Percentiles rank a stretch among this genome's conserved stretches.
These are phyloP conservation scores for Ascochyta rabiei DNA, from an alignment of 2,329 filamentous ascomycete genomes.

Conservation along the genomic window DNA sequence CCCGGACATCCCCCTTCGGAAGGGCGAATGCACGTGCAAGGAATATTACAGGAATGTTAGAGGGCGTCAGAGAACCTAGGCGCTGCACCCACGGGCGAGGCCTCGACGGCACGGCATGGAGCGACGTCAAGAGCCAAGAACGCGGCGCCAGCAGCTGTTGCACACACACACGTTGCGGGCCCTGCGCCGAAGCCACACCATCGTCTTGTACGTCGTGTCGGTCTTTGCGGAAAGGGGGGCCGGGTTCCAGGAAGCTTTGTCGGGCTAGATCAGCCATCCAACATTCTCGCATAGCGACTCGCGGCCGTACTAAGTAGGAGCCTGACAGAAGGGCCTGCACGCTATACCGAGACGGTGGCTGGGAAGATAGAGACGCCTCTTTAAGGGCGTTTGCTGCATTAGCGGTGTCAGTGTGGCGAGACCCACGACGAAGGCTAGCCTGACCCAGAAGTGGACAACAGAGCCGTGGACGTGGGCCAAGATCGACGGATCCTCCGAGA, in stretches of 20 bases:
- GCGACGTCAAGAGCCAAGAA: neutral
- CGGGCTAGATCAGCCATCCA: neutral
- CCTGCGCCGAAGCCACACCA: conserved; percentile 1
- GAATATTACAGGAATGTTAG: neutral
- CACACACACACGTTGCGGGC: conserved; percentile 9
- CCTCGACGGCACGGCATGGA: neutral
- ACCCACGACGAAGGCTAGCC: conserved; percentile 1
- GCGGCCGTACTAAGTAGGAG: neutral
- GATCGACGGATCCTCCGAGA: conserved; percentile 14
- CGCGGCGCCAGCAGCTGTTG: neutral
- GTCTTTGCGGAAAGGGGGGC: conserved; percentile 5
- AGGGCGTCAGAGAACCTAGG: neutral
- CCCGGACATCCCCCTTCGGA: neutral
- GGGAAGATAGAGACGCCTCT: conserved; percentile 12
- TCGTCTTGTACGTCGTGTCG: conserved; percentile 5
- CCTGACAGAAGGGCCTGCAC: neutral
- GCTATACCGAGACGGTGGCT: neutral
- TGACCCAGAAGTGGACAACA: conserved; percentile 11
- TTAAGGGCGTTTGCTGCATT: conserved; percentile 1
- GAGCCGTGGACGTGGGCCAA: conserved; percentile 5
- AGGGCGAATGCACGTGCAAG: neutral
- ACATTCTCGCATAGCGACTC: neutral
- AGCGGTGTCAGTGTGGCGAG: neutral
- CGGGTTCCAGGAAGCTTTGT: neutral
- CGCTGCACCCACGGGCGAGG: neutral